Base-by-base conservation (phyloP, 345 rosid genomes). In the Syzygium aqueum region DNA sequence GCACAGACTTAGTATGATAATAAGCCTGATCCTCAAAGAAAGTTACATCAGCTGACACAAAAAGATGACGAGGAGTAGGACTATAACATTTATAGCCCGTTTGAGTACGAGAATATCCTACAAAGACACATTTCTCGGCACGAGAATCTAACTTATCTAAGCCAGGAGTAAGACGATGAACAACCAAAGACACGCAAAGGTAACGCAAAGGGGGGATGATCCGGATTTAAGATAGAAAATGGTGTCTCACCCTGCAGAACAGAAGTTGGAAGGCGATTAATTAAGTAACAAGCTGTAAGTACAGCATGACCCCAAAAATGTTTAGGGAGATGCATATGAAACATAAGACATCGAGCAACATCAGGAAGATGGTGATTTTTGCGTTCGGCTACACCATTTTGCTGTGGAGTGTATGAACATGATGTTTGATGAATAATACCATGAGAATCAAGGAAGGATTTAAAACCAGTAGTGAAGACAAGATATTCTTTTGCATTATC, bases 241-340 rank as follows among this genome's bases (percentile, higher is more conserved):
- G 0, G 61, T 8, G n/a, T 56, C 59, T 54, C 59, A 27, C 37
- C 11, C 0, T 22, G 5, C 0, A 54, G 22, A 0, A 22, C 23
- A 22, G 1, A 54, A 54, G 12, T 23, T 56, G 12, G 61, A 56
- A 56, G 61, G 11, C 21, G 1, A 56, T 56, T 56, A 0, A 56
- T 56, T 1, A 22, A 56, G 11, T 56, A 56, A 22, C 61, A 56
- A 56, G 61, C 0, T 56, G 12, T 8, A 8, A 33, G 11, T 27
- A 56, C 2, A 0, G 2, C 61, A 56, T 56, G 61, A 8, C 27
- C 27, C 61, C 1, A 54, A 8, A 0, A 0, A 1, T 0, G 7
- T 54, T 56, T 56, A 22, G 61, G 61, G 22, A 22, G 61, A 27
- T 56, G 61, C 61, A 56, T 56, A 11, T 4, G 5, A 56, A 56